Evolutionary conservation across 2,329 filamentous ascomycete genomes (phyloP).

Genomic region (Fusarium sp.): DNA sequence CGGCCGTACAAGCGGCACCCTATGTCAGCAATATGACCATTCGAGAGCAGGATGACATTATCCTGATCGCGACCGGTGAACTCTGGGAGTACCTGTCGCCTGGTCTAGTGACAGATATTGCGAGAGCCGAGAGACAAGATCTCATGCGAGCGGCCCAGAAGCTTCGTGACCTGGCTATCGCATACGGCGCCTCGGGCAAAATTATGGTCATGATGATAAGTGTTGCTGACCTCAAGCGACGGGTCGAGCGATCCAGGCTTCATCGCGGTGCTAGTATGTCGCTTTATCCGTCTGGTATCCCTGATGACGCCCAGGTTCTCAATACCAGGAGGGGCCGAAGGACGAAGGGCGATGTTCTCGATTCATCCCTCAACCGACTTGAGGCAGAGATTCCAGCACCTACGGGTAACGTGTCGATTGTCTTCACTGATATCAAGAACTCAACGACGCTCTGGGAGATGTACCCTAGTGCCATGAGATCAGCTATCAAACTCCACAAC

Average conservation of each 20-base stretch:
- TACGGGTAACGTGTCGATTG: conserved; percentile 89
- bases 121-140: conserved; percentile 85
- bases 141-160: conserved; percentile 96
- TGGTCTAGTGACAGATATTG: conserved; percentile 91
- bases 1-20: conserved; percentile 90
- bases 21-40: conserved; percentile 83
- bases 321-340: conserved; percentile 74
- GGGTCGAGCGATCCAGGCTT: conserved; percentile 77
- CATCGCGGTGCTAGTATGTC: conserved; percentile 87
- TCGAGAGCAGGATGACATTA: conserved; percentile 91
- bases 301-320: conserved; percentile 75
- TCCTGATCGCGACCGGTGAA: conserved; percentile 89
- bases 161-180: conserved; percentile 92
- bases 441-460: conserved; percentile 97
- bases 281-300: conserved; percentile 79
- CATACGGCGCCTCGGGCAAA: conserved; percentile 92
- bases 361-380: conserved; percentile 87
- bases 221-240: conserved; percentile 88
- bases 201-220: conserved; percentile 99
- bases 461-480: conserved; percentile 93
- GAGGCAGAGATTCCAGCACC: conserved; percentile 93
- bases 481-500: conserved; percentile 97
- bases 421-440: conserved; percentile 99
- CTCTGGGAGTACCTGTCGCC: conserved; percentile 95
- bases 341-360: conserved; percentile 73